phyloP scores from a whole-genome alignment of 208 protist species.

The Leishmania martiniquensis region DNA sequence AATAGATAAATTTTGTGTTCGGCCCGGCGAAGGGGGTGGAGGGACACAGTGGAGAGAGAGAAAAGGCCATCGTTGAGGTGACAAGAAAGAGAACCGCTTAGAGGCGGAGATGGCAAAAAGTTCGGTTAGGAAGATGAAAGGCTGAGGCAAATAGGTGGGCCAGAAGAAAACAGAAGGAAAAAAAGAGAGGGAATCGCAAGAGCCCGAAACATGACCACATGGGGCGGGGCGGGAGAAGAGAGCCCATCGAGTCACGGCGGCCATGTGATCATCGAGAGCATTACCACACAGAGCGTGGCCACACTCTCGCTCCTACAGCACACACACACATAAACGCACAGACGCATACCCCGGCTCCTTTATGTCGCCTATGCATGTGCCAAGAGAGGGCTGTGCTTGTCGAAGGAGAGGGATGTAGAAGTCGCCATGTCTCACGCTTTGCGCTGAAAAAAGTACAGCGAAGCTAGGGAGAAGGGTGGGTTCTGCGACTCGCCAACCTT shows the following conservation, averaged over 20 bases:
- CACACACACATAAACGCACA: background rate
- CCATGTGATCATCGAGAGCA: background rate
- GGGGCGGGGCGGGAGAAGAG: background rate
- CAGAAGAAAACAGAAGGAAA: too few species aligned
- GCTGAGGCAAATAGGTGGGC: background rate
- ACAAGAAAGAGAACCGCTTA: background rate
- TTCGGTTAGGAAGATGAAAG: background rate
- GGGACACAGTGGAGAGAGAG: too few species aligned
- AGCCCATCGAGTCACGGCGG: background rate
- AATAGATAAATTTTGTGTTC: background rate
- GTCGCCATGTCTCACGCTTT: background rate
- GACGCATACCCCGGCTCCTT: background rate
- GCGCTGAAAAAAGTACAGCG: constrained; percentile 93
- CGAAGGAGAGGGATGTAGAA: background rate
- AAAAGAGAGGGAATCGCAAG: background rate
- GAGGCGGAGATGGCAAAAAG: background rate
- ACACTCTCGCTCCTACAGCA: background rate
- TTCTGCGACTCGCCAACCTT: constrained; percentile 91
- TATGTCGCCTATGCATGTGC: background rate
- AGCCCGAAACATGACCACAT: background rate
- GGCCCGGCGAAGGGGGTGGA: background rate
- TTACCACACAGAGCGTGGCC: background rate
- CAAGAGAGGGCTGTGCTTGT: background rate
- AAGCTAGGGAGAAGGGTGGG: constrained; percentile 92
- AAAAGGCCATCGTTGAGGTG: too few species aligned